phyloP scores from a whole-genome alignment of 345 rosid species.

The Erucastrum elatum region DNA sequence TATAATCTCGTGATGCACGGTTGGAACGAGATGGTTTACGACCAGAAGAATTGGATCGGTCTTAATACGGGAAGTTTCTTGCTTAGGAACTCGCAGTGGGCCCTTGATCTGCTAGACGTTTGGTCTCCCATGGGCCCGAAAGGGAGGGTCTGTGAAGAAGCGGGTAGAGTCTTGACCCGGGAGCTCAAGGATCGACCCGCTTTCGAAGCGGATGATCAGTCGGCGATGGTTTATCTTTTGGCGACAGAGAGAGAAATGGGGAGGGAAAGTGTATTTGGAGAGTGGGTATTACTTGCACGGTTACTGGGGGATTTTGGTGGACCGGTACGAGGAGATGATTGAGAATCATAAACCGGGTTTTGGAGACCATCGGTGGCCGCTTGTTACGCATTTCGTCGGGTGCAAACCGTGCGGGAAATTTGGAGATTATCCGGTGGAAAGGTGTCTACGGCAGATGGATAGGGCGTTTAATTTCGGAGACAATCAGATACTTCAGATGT shows the following conservation, averaged over 20 bases:
- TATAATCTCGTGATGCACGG: slow-evolving; percentile 70
- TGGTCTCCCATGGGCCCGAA: slow-evolving; percentile 75
- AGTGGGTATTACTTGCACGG: slow-evolving; percentile 72
- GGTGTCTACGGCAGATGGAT: slow-evolving; percentile 76
- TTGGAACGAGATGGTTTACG: slow-evolving; percentile 71
- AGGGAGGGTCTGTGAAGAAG: slow-evolving; percentile 62
- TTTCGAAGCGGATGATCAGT: slow-evolving; percentile 73
- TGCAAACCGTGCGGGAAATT: slow-evolving; percentile 81
- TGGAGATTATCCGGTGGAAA: slow-evolving; percentile 64
- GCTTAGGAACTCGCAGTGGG: slow-evolving; percentile 67
- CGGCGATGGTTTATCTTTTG: slow-evolving; percentile 65
- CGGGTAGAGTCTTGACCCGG: slow-evolving; percentile 56
- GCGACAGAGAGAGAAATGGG: slow-evolving; percentile 69
- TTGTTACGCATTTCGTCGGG: slow-evolving; percentile 80
- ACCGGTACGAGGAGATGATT: slow-evolving; percentile 70
- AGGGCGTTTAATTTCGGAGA: slow-evolving; percentile 74
- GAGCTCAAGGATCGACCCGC: slow-evolving; percentile 61
- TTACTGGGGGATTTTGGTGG: slow-evolving; percentile 73
- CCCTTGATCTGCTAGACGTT: slow-evolving; percentile 62
- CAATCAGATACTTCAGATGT: slow-evolving; percentile 67
- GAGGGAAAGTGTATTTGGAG: slow-evolving; percentile 66
- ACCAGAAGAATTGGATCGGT: slow-evolving; percentile 72
- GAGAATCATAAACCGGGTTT: slow-evolving; percentile 63
- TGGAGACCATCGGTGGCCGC: slow-evolving; percentile 77
- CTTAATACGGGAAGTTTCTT: slow-evolving; percentile 69